Percentiles rank a stretch among this genome's conserved stretches.
phyloP scores from a whole-genome alignment of 192 early-diverging fungal species.

The Linnemannia elongata region DNA sequence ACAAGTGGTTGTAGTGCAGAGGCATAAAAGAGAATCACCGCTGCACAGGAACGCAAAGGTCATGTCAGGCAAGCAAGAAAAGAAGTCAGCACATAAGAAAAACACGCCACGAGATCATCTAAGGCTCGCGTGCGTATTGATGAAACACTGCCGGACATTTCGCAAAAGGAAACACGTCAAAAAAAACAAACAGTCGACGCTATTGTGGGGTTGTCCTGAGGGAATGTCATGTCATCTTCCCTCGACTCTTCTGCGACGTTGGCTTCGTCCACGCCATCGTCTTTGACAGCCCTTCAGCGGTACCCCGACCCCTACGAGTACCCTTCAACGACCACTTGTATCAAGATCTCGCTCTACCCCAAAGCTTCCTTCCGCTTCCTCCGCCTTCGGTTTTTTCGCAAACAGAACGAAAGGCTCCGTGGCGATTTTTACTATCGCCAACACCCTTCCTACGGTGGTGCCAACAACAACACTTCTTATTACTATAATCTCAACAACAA shows the following conservation, averaged over 20 bases:
- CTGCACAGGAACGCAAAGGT: no score
- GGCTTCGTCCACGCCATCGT: neutral
- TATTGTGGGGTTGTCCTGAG: no score
- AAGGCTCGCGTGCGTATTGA: no score
- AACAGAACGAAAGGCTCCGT: neutral
- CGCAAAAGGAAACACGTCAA: no score
- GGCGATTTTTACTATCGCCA: neutral
- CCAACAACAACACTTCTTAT: neutral
- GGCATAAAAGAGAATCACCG: no score
- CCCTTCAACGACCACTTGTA: slow-evolving; percentile 15
- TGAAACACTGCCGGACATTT: no score
- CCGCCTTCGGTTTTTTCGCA: neutral
- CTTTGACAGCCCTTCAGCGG: neutral
- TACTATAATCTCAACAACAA: neutral
- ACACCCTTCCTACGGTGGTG: neutral
- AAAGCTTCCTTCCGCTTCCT: slow-evolving; percentile 8
- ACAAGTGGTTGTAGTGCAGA: no score
- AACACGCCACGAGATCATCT: no score
- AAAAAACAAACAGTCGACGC: no score
- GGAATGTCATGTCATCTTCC: neutral
- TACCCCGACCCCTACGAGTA: neutral
- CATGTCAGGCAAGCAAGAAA: no score
- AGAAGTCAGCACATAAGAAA: no score
- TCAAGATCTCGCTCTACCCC: slow-evolving; percentile 14
- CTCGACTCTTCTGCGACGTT: neutral